Evolutionary conservation across 306 rosid genomes (phyloP).

Genomic region (Boehmeria nivea): DNA sequence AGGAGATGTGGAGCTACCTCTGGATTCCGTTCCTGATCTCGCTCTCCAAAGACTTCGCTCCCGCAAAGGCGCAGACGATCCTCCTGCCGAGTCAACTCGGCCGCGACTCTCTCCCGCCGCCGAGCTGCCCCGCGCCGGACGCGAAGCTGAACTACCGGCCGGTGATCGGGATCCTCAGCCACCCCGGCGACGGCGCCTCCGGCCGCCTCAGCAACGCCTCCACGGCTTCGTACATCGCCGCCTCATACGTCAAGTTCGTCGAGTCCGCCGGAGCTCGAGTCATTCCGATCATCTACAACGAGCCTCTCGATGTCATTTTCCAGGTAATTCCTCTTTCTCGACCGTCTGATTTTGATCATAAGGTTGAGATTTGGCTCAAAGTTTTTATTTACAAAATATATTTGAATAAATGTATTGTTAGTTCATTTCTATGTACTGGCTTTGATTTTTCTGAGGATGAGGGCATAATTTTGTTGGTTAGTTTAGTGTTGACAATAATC

Average conservation of each 20-base stretch:
- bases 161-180: conserved; percentile 75
- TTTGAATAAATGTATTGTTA: no score
- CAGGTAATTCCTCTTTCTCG: conserved; percentile 31
- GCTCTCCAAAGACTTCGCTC: conserved; percentile 22
- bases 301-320: conserved; percentile 48
- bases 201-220: conserved; percentile 64
- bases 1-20: conserved; percentile 34
- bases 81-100: conserved; percentile 42
- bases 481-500: neutral
- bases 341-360: no score
- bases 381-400: no score
- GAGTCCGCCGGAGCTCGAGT: conserved; percentile 89
- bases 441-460: no score
- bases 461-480: no score
- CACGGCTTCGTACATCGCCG: conserved; percentile 58
- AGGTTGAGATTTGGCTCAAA: no score
- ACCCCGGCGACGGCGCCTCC: conserved; percentile 84
- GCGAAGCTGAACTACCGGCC: conserved; percentile 56
- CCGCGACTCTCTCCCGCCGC: conserved; percentile 29
- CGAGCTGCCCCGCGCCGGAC: conserved; percentile 35
- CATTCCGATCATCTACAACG: conserved; percentile 68
- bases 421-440: no score
- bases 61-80: conserved; percentile 19
- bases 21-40: conserved; percentile 35
- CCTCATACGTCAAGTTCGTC: conserved; percentile 78